Base-by-base conservation (phyloP, 768 basidiomycete species). In the Leccinum variicolor region DNA sequence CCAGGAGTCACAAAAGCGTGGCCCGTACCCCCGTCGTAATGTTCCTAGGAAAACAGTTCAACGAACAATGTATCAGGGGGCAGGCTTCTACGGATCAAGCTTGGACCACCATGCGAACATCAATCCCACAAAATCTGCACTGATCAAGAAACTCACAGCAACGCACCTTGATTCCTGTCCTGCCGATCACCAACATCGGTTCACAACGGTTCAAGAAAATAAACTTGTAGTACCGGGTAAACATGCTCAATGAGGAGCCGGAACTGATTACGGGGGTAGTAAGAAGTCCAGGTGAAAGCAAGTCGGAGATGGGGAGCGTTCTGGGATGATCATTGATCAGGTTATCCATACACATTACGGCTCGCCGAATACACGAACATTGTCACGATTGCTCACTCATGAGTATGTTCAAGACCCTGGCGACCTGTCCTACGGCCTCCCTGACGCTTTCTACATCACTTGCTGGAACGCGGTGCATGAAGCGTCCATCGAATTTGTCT, bases 401-500 rank as follows among this genome's bases (percentile, higher is more conserved):
- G 39, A 90, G 67, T 2, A 64, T 63, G 58, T 84, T 88, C 46
- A 92, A 64, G 19, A 78, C 79, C 57, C 89, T 76, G 11, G 79
- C 85, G 6, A 92, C 83, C 33, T 81, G 78, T 6, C 84, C 86
- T 19, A 86, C 84, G 0, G 77, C 86, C 60, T 87, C 84, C 52
- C 74, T 74, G 3, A 89, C 85, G 15, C 60, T 66, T 45, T 78
- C 78, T 64, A 65, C 69, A 23, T 91, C 86, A 13, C 62, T 64
- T 31, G 75, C 73, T 45, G 62, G 64, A 6, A 90, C 76, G 5
- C 76, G 75, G 50, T 68, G 67, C 79, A 89, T 83, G 50, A 90
- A 73, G 33, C 89, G 79, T 19, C 89, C 87, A 67, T 91, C 87
- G 54, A 90, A 90, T 68, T 91, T 91, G 70, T 91, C 89, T 2